Base-by-base conservation (phyloP, 1,284 basidiomycete genomes). In the Somion occarium region DNA sequence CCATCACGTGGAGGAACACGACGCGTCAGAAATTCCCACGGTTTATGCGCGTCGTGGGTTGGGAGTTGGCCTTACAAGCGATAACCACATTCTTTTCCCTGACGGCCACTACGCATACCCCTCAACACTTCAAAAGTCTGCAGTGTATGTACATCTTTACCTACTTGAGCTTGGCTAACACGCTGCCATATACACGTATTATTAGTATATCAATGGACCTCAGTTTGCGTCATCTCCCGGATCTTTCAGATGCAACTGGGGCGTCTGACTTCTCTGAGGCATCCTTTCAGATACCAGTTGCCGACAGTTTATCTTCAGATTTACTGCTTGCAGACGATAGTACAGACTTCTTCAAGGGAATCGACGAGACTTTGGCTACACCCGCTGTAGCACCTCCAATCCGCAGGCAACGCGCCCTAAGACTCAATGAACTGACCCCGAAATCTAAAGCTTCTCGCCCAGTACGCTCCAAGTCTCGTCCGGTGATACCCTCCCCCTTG, bases 261-360 rank as follows among this genome's bases (percentile, higher is more conserved):
- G 38, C 51, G 7, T 52, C 56, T 27, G 59, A 64, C 46, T 53
- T 61, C 45, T 62, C 64, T 24, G 63, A 67, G n/a, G 47, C 57
- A 9, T 65, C 65, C 4, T 67, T 67, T 53, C 64, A 67, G 44
- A 64, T 67, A n/a, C 64, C 65, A 9, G 44, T 38, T 3, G 51
- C 55, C 19, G 46, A 54, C 19, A 51, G 53, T 9, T 52, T 53
- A 12, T 42, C 58, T 5, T 57, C 58, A 23, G 58, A 63, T 41
- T 46, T 61, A 9, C 56, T 66, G 3, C 56, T 66, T 4, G 64
- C 56, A 9, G 65, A 64, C 27, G 59, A 63, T 38, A 59, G 55
- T 45, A 54, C 58, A n/a, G 59, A 61, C 46, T 62, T 65, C 48
- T 54, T 67, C 38, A 48, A 44, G 24, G 53, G 49, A 34, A 53